Evolutionary conservation across 2,329 filamentous ascomycete species (phyloP).

Genomic region (Pseudopyricularia javanii): DNA sequence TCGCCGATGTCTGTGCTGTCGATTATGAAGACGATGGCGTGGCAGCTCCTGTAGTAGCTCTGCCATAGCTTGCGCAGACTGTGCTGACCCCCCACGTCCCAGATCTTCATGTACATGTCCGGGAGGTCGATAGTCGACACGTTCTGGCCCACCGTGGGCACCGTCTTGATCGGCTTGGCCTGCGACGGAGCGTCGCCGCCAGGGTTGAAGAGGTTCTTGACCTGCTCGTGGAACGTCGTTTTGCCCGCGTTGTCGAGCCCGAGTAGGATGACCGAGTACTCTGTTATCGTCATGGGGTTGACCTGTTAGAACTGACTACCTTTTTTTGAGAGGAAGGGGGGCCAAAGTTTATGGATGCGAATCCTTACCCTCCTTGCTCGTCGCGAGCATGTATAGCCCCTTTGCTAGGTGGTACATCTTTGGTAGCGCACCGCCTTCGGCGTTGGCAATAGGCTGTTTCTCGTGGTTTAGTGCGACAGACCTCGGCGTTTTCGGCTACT

Average conservation of each 20-base stretch:
- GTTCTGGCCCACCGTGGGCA: slow-evolving; percentile 95
- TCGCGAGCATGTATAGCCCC: slow-evolving; percentile 86
- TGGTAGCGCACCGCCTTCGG: slow-evolving; percentile 2
- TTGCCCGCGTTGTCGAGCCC: slow-evolving; percentile 98
- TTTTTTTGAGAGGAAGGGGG: neutral
- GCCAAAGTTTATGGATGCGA: neutral
- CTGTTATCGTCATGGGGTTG: slow-evolving; percentile 28
- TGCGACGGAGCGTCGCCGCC: slow-evolving; percentile 46
- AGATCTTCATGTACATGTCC: slow-evolving; percentile 96
- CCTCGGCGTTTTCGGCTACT: neutral
- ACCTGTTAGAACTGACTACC: too few species aligned
- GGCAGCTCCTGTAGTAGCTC: slow-evolving; percentile 85
- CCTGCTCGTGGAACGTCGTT: slow-evolving; percentile 93
- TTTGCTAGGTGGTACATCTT: slow-evolving; percentile 95
- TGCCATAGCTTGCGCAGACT: slow-evolving; percentile 86
- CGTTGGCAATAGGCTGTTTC: neutral
- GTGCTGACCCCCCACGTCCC: slow-evolving; percentile 94
- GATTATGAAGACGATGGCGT: slow-evolving; percentile 96
- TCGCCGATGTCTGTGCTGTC: slow-evolving; percentile 91
- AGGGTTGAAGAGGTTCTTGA: slow-evolving; percentile 74
- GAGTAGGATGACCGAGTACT: slow-evolving; percentile 94
- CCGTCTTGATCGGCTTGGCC: slow-evolving; percentile 57
- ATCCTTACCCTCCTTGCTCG: slow-evolving; percentile 78
- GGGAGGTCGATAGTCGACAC: slow-evolving; percentile 82
- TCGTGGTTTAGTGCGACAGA: neutral